These are phyloP conservation scores for Apiotrichum gracile DNA, from an alignment of 1,284 basidiomycete genomes.

Conservation along the genomic window DNA sequence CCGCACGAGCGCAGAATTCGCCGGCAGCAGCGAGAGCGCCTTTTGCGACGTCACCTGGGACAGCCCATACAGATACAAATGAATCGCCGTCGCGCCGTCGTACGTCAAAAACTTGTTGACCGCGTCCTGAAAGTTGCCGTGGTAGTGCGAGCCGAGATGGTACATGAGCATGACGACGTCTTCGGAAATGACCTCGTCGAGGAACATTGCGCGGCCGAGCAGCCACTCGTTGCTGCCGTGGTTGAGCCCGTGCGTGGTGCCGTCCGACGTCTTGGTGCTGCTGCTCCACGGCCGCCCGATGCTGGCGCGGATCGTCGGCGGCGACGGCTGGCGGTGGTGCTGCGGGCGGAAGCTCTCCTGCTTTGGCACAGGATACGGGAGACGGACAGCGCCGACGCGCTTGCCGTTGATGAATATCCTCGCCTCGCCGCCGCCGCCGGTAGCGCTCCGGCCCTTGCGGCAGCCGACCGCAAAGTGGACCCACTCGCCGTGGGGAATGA, in stretches of 20 bases:
- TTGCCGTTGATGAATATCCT: slow-evolving; percentile 39
- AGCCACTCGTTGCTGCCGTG: slow-evolving; percentile 38
- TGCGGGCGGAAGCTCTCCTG: slow-evolving; percentile 7
- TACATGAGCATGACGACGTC: slow-evolving; percentile 44
- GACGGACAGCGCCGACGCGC: slow-evolving; percentile 35
- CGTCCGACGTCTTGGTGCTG: neutral
- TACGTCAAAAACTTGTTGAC: slow-evolving; percentile 47
- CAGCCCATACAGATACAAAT: slow-evolving; percentile 41
- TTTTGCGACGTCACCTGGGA: slow-evolving; percentile 32
- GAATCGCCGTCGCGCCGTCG: slow-evolving; percentile 45
- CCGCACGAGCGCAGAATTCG: slow-evolving; percentile 40
- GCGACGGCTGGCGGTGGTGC: neutral
- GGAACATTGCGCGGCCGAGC: slow-evolving; percentile 33
- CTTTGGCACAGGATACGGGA: slow-evolving; percentile 29
- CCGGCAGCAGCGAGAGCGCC: slow-evolving; percentile 28
- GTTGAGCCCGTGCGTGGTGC: neutral
- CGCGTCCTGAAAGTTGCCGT: slow-evolving; percentile 45
- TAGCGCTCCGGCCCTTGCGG: slow-evolving; percentile 22
- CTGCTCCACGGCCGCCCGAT: slow-evolving; percentile 5
- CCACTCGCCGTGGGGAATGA: slow-evolving; percentile 45
- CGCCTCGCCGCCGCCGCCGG: slow-evolving; percentile 27
- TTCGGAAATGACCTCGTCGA: slow-evolving; percentile 44
- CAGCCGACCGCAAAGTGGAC: slow-evolving; percentile 40
- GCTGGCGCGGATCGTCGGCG: slow-evolving; percentile 5
- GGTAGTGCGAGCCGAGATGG: slow-evolving; percentile 45